Base-by-base conservation (phyloP, 2,329 filamentous ascomycete genomes). In the Chalaropsis ovoidea region DNA sequence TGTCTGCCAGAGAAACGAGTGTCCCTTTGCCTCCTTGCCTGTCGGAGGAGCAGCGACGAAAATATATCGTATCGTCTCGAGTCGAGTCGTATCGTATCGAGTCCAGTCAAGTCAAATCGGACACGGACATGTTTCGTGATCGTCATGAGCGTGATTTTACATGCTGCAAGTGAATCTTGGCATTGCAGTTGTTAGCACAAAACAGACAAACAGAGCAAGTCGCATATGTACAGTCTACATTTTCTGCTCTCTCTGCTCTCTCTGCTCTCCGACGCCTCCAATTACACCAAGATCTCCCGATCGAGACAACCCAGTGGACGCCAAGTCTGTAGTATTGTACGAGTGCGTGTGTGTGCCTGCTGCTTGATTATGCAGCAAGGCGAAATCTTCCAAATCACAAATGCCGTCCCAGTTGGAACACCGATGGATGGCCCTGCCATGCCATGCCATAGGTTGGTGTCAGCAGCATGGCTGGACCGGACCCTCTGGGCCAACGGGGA, bases 111-210 rank as follows among this genome's bases (percentile, higher is more conserved):
- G 24, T 52, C 47, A 27, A 24, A n/a, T 35, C 27, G 24, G 5
- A 58, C 54, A 58, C 54, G 27, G 27, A 39, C 54, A 2, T n/a
- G 15, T 27, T 31, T 17, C 22, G 52, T 31, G 52, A 56, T 56
- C 52, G 27, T n/a, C 52, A n/a, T 56, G 27, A 35, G 52, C 52
- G 15, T 56, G 27, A 56, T 56, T 56, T 56, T 35, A 31, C 15
- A 7, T 43, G 42, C 11, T n/a, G 17, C 42, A 43, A 43, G 42
- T 43, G 42, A 43, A 43, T 35, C 24, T 56, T 56, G 24, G 52
- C 52, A 35, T 31, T 17, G 22, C 13, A 10, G 8, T 35, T 35
- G 52, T 56, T 56, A 56, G 52, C 27, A n/a, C 15, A n/a, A 56
- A 56, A n/a, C 27, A 35, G 52, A 13, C 13, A 56, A 56, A 8